Percentiles rank a stretch among this genome's conserved stretches.
Conservation (phyloP, 768 basidiomycete genomes). For the Hericium coralloides region DNA sequence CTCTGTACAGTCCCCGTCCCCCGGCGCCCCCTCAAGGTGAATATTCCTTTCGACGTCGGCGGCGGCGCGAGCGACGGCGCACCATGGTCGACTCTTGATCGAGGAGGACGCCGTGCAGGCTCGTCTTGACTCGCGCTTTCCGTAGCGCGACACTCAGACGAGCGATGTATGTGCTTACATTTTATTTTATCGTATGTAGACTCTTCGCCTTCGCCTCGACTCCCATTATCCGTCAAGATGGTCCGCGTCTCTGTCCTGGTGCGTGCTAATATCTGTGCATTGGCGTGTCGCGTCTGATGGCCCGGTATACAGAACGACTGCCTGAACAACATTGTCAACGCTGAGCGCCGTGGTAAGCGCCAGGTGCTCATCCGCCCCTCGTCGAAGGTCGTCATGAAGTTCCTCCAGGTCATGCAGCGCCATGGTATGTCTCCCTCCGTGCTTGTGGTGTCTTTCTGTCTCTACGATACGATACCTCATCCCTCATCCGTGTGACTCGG, state of each 20-base stretch:
- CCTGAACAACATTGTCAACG: constrained; percentile 98
- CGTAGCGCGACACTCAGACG: constrained; percentile 80
- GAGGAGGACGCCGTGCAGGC: constrained; percentile 15
- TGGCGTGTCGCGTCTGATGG: background rate
- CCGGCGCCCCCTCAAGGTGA: constrained; percentile 36
- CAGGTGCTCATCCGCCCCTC: constrained; percentile 97
- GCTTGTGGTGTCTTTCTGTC: background rate
- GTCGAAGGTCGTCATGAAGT: constrained; percentile 97
- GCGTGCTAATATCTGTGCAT: constrained; percentile 16
- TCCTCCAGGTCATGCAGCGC: constrained; percentile 97
- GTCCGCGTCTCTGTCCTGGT: constrained; percentile 82
- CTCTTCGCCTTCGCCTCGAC: constrained; percentile 8
- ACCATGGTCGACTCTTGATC: constrained; percentile 9
- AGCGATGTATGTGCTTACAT: constrained; percentile 33
- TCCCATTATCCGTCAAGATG: constrained; percentile 42
- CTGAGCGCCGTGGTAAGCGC: constrained; percentile 98
- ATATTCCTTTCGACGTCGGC: constrained; percentile 19
- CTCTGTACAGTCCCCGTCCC: constrained; percentile 8
- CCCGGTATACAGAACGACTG: constrained; percentile 47
- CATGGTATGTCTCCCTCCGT: constrained; percentile 62
- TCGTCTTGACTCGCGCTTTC: constrained; percentile 74
- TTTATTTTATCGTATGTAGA: constrained; percentile 17
- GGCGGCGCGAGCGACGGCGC: constrained; percentile 13
- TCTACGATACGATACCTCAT: background rate
- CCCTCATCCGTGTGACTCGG: constrained; percentile 31